Percentiles rank a stretch among this genome's conserved stretches.
These are phyloP conservation scores for Fraxinus anomala DNA, from an alignment of 257 asterid genomes.

Conservation along the genomic window DNA sequence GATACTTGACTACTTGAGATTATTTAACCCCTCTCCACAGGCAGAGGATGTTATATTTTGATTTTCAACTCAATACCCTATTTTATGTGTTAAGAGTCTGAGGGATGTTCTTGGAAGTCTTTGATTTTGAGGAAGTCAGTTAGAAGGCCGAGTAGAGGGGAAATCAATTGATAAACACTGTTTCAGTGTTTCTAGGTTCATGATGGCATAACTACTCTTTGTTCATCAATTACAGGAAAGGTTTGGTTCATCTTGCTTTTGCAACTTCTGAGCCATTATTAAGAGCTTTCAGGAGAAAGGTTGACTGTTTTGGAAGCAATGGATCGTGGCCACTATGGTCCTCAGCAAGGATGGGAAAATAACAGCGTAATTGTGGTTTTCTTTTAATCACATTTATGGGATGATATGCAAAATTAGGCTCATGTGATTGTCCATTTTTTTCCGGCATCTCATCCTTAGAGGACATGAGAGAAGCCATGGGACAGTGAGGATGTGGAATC, in stretches of 20 bases:
- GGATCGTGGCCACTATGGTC: constrained; percentile 98
- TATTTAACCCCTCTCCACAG: constrained; percentile 12
- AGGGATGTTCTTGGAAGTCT: constrained; percentile 39
- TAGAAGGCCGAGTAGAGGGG: constrained; percentile 34
- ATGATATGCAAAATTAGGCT: constrained; percentile 81
- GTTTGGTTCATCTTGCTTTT: constrained; percentile 65
- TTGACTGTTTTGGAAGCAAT: constrained; percentile 57
- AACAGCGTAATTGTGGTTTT: constrained; percentile 99
- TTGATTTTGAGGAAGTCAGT: constrained; percentile 51
- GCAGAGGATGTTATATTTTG: constrained; percentile 35
- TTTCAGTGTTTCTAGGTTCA: constrained; percentile 46
- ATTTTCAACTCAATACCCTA: constrained; percentile 31
- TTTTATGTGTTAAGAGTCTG: constrained; percentile 36
- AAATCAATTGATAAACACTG: constrained; percentile 48
- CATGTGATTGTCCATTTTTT: constrained; percentile 79
- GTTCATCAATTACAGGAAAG: constrained; percentile 83
- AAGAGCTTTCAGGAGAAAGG: constrained; percentile 57
- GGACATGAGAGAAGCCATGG: constrained; percentile 89
- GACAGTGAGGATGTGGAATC: constrained; percentile 99
- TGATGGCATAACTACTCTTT: constrained; percentile 61
- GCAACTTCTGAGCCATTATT: constrained; percentile 56
- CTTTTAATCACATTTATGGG: constrained; percentile 98
- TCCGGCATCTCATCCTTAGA: constrained; percentile 85
- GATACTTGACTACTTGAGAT: constrained; percentile 24
- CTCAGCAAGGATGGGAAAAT: constrained; percentile 99